Conservation (phyloP, 805 yeast species). For the Candida alai region DNA sequence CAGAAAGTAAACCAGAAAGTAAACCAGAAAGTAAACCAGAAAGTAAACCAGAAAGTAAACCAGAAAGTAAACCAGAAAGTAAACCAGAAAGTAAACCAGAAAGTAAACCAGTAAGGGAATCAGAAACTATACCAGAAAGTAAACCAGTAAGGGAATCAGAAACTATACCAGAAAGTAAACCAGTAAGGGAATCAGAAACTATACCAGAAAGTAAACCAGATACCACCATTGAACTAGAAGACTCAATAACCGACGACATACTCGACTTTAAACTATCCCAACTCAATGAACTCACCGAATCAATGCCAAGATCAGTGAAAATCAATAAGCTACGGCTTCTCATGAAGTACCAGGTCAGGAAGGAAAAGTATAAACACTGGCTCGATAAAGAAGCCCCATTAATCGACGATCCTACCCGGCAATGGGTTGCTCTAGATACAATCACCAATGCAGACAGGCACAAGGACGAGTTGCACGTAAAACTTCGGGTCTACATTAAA, state of each 20-base stretch:
- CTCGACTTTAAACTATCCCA: slow-evolving; percentile 9
- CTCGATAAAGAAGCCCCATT: slow-evolving; percentile 11
- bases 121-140: no score
- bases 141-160: no score
- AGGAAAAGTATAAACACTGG: slow-evolving; percentile 10
- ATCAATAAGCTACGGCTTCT: slow-evolving; percentile 9
- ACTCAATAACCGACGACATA: slow-evolving; percentile 5
- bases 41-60: no score
- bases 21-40: no score
- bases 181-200: no score
- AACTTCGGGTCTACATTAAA: slow-evolving; percentile 48
- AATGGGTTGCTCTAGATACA: slow-evolving; percentile 3
- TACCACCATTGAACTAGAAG: slow-evolving; percentile 1
- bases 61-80: no score
- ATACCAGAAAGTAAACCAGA: not conserved
- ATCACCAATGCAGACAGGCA: slow-evolving; percentile 1
- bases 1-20: no score
- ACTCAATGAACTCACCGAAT: slow-evolving; percentile 6
- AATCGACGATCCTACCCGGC: slow-evolving; percentile 6
- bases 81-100: no score
- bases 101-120: no score
- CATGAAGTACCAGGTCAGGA: slow-evolving; percentile 7
- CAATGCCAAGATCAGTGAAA: slow-evolving; percentile 16
- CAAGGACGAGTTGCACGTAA: slow-evolving; percentile 20
- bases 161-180: no score